Base-by-base conservation (phyloP, 2,329 filamentous ascomycete genomes). In the Arthrobotrys sinensis region DNA sequence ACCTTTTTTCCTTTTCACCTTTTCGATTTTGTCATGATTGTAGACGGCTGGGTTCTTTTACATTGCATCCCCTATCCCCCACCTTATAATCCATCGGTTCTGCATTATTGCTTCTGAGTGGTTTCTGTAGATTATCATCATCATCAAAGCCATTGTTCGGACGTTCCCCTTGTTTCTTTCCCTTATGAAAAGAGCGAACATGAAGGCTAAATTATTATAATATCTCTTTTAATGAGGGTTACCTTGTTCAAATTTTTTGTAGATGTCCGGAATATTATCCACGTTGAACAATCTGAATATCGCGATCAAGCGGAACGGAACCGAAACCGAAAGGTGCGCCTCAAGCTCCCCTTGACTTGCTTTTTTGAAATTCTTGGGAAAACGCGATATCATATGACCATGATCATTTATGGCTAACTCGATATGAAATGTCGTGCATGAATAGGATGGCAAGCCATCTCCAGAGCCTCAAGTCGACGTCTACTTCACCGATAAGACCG, bases 261-360 rank as follows among this genome's bases (percentile, higher is more conserved):
- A 78, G 75, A 78, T 78, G 75, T 78, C 67, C 67, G 75, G 75
- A 66, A 78, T 78, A 36, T 34, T 78, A 50, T 72, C 62, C 69
- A 72, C 75, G 32, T 67, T 78, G 63, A 57, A 78, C 40, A 55
- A 71, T 60, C 60, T 78, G 67, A 71, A 66, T 55, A 71, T 55
- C 34, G 75, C 75, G 50, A 78, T 78, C 62, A 78, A 78, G 34
- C 75, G 32, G 45, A 78, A 78, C 19, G 75, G 67, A 72, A 72
- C 48, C 28, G 75, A 78, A 65, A 78, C 75, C 50, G 63, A 78
- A 72, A 78, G 75, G 75, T 78, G 67, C 73, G 73, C 60, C 52
- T 38, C 40, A 34, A 66, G 46, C 16, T 62, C 38, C 19, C 57
- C 28, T 12, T 50, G 32, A 21, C 55, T 62, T 43, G 19, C 7